Conservation (phyloP, 139 green algal species). For the Tetradesmus lagerheimii region DNA sequence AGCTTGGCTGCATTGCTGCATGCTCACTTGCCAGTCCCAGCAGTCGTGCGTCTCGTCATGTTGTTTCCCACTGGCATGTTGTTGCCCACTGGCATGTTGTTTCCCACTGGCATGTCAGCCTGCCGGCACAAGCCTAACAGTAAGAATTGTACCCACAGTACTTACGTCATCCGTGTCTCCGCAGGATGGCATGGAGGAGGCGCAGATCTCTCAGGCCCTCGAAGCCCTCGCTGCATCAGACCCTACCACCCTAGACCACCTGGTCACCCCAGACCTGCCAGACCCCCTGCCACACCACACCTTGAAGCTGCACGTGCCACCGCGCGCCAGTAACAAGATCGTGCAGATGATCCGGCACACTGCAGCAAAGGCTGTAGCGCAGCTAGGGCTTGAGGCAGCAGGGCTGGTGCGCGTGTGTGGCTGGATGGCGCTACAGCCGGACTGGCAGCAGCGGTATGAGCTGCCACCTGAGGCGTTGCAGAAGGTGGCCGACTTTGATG, state of each 20-base stretch:
- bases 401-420: slow-evolving; percentile 71
- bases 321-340: slow-evolving; percentile 41
- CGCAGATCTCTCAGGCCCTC: neutral
- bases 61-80: too few species aligned
- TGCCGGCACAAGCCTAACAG: too few species aligned
- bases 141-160: too few species aligned
- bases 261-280: slow-evolving; percentile 61
- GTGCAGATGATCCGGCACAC: slow-evolving; percentile 56
- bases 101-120: too few species aligned
- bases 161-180: too few species aligned
- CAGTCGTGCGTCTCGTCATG: too few species aligned
- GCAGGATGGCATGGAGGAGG: slow-evolving; percentile 25
- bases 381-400: slow-evolving; percentile 71
- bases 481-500: slow-evolving; percentile 35
- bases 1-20: neutral
- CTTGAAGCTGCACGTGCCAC: slow-evolving; percentile 46
- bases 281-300: slow-evolving; percentile 64
- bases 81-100: too few species aligned
- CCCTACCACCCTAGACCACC: slow-evolving; percentile 51
- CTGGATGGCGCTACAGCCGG: slow-evolving; percentile 63
- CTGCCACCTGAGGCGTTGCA: slow-evolving; percentile 7
- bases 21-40: too few species aligned
- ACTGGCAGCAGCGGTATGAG: slow-evolving; percentile 41
- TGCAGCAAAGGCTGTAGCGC: slow-evolving; percentile 64
- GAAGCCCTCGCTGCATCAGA: neutral